Percentiles rank a stretch among this genome's conserved stretches.
phyloP scores from a whole-genome alignment of 371 early-diverging fungal species.

The Thermomucor indicae-seudaticae region DNA sequence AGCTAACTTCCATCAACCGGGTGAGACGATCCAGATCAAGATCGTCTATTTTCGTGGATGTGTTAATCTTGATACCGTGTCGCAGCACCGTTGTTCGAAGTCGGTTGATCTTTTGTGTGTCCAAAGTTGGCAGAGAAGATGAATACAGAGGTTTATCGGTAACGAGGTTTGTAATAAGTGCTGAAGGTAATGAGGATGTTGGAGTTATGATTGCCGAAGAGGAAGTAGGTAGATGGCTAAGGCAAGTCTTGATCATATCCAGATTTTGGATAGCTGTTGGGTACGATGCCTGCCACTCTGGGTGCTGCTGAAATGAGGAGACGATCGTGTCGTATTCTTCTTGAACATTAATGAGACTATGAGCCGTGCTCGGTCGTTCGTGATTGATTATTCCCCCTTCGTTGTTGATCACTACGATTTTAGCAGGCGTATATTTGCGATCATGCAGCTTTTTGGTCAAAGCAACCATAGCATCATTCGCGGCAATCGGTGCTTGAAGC shows the following conservation, averaged over 20 bases:
- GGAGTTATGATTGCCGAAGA: slow-evolving; percentile 47
- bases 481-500: slow-evolving; percentile 21
- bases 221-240: slow-evolving; percentile 28
- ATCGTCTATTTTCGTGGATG: slow-evolving; percentile 42
- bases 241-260: slow-evolving; percentile 28
- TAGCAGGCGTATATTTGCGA: slow-evolving; percentile 10
- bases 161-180: slow-evolving; percentile 41
- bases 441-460: slow-evolving; percentile 17
- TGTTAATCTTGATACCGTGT: slow-evolving; percentile 65
- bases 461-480: slow-evolving; percentile 27
- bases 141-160: slow-evolving; percentile 52
- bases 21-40: slow-evolving; percentile 55
- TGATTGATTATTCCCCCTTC: slow-evolving; percentile 50
- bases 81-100: slow-evolving; percentile 71
- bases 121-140: slow-evolving; percentile 34
- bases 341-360: slow-evolving; percentile 43
- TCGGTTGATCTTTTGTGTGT: slow-evolving; percentile 24
- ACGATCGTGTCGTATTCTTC: slow-evolving; percentile 40
- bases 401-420: slow-evolving; percentile 42
- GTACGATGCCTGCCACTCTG: slow-evolving; percentile 21
- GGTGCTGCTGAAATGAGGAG: slow-evolving; percentile 16
- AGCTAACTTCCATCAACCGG: slow-evolving; percentile 72
- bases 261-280: slow-evolving; percentile 25
- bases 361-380: slow-evolving; percentile 39
- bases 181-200: slow-evolving; percentile 33